Conservation (phyloP, 192 early-diverging fungal species). For the Phycomyces nitens region DNA sequence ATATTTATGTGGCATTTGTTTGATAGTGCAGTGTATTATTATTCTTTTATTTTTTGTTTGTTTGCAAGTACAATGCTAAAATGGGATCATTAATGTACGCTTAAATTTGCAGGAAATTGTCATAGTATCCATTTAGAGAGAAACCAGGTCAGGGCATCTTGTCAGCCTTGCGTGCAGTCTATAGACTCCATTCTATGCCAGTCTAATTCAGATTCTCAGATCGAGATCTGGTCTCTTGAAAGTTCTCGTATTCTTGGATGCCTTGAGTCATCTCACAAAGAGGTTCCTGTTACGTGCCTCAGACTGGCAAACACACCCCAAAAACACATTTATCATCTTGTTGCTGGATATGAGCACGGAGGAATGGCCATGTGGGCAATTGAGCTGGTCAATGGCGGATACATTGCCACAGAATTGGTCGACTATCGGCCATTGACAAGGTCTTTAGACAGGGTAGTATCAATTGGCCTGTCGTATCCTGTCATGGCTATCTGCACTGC, state of each 20-base stretch:
- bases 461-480: conserved; percentile 24
- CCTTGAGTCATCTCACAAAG: neutral
- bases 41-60: neutral
- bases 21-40: neutral
- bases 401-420: neutral
- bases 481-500: conserved; percentile 31
- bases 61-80: conserved; percentile 12
- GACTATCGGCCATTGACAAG: neutral
- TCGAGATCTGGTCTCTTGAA: neutral
- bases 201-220: too few relatives aligned
- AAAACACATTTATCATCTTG: conserved; percentile 19
- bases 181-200: too few relatives aligned
- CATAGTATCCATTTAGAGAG: neutral
- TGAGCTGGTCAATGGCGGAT: neutral
- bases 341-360: conserved; percentile 37
- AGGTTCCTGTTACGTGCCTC: neutral
- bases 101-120: neutral
- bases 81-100: neutral
- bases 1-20: neutral
- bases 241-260: neutral
- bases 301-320: conserved; percentile 4
- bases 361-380: conserved; percentile 34
- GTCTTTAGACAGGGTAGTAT: neutral
- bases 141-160: conserved; percentile 8
- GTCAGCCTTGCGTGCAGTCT: neutral